A percentile compares a stretch with the other conserved stretches of the same genome.
These are phyloP conservation scores for Mytilinidion resinicola DNA, from an alignment of 495 filamentous ascomycete genomes.

Conservation along the genomic window DNA sequence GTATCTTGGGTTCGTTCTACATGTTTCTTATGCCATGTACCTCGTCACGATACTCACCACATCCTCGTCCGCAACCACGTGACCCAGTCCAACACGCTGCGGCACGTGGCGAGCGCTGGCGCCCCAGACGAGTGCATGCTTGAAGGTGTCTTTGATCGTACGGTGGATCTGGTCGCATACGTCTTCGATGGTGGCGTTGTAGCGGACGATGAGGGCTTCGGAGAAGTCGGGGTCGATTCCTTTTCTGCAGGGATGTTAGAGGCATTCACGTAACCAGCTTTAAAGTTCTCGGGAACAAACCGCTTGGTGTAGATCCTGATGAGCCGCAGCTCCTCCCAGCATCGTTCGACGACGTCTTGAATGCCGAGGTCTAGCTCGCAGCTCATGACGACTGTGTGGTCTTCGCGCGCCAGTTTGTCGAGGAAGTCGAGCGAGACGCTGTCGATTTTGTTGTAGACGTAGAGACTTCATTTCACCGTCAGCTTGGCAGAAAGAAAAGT, in stretches of 20 bases:
- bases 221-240: slow-evolving; percentile 84
- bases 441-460: slow-evolving; percentile 99
- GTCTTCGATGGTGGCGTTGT: slow-evolving; percentile 84
- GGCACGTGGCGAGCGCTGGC: slow-evolving; percentile 91
- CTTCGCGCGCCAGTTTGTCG: slow-evolving; percentile 84
- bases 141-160: slow-evolving; percentile 95
- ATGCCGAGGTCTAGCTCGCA: slow-evolving; percentile 98
- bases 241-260: slow-evolving; percentile 46
- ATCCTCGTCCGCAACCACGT: slow-evolving; percentile 90
- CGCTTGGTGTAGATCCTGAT: slow-evolving; percentile 96
- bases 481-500: not conserved
- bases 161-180: slow-evolving; percentile 95
- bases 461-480: slow-evolving; percentile 55
- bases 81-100: slow-evolving; percentile 82
- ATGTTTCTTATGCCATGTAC: slow-evolving; percentile 30
- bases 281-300: slow-evolving; percentile 27
- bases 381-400: slow-evolving; percentile 92
- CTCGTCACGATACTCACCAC: slow-evolving; percentile 94
- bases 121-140: slow-evolving; percentile 97
- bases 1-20: too few species aligned
- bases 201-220: slow-evolving; percentile 90
- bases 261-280: not conserved
- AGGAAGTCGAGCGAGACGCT: slow-evolving; percentile 88
- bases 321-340: slow-evolving; percentile 89
- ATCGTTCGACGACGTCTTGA: slow-evolving; percentile 86